Base-by-base conservation (phyloP, 352 stramenopile genomes). In the Phytophthora nicotianae region DNA sequence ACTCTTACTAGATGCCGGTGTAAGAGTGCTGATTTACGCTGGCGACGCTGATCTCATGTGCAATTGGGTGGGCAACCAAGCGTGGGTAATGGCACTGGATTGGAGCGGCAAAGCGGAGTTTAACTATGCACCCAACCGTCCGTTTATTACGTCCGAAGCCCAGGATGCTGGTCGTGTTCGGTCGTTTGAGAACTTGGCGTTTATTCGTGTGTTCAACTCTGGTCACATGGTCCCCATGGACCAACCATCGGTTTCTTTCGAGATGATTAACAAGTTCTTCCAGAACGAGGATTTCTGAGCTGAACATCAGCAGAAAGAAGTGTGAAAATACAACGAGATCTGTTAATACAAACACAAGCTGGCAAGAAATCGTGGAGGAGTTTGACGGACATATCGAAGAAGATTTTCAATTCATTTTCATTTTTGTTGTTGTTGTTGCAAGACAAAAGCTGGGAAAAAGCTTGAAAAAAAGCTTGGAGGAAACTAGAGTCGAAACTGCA, bases 41-140 rank as follows among this genome's bases (percentile, higher is more conserved):
- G 97, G 97, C 49, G 97, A 99, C 74, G 81, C 93, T 9, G 97
- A 99, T 71, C 97, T 98, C 61, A 98, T 99, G 71, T 98, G 92
- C 78, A 99, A 99, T 70, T 98, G 97, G 81, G 68, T 98, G 41
- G 97, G 97, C 20, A 98, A 98, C 67, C 65, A 97, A 58, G 96
- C 95, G 23, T 99, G 96, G 96, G 97, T 93, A 0, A 70, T 92
- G 23, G 82, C 65, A 5, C 74, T 99, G 37, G 83, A 98, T 26
- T 99, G 97, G 97, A 81, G 62, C 23, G 93, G 96, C 42, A 86
- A 92, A 66, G 57, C 71, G 10, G 74, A 83, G 11, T 99, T 98
- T 75, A 90, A 95, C 33, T 65, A 55, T 4, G 84, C 70, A 4
- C 24, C 52, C 5, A 79, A 70, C 53, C 75, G 48, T 29, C 62